Evolutionary conservation across 176 grass and related monocot genomes (phyloP), one percentile per base, ranked within the genome.

Genomic region (Rhipidocladum racemiflorum): DNA sequence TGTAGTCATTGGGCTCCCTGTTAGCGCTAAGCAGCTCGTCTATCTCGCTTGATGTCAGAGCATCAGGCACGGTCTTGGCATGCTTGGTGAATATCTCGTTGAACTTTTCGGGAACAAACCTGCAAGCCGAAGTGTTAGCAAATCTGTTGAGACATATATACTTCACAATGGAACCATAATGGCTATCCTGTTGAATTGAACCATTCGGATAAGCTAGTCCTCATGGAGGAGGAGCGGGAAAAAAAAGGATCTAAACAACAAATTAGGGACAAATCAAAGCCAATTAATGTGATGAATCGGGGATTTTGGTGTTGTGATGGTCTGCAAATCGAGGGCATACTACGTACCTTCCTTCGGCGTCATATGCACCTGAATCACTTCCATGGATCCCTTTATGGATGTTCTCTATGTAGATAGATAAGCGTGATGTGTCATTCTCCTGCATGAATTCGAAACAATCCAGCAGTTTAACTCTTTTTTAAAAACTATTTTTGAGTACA

Each of bases 381-480:
- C 85, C 80, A 30, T 99, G 97, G n/a, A 87, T 99, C 2, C 85
- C 97, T 20, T 81, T 93, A 9, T 95, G 60, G 49, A 99, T 99
- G 87, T 96, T 87, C 72, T 87, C 78, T n/a, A 99, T 72, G 87
- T 91, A 90, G 55, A 99, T 85, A 27, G 91, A 89, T 23, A 86
- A 3, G 66, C 55, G 74, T 17, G 85, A 77, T 15, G 85, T 71
- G 15, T 80, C 69, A 34, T 91, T 90, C 55, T 80, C 85, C 97
- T 99, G 83, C 55, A 78, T 56, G 65, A 36, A 39, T 23, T 63
- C 4, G 35, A 63, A 30, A 57, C n/a, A 34, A 15, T 48, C 7
- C 13, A 81, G 16, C 27, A 17, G 10, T 62, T 75, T 14, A 71
- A 4, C 74, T 4, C 9, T 7, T 21, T 48, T 48, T 62, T 30